These are phyloP conservation scores for Trichocomaceae sp. DNA, from an alignment of 2,329 filamentous ascomycete genomes.

Conservation along the genomic window DNA sequence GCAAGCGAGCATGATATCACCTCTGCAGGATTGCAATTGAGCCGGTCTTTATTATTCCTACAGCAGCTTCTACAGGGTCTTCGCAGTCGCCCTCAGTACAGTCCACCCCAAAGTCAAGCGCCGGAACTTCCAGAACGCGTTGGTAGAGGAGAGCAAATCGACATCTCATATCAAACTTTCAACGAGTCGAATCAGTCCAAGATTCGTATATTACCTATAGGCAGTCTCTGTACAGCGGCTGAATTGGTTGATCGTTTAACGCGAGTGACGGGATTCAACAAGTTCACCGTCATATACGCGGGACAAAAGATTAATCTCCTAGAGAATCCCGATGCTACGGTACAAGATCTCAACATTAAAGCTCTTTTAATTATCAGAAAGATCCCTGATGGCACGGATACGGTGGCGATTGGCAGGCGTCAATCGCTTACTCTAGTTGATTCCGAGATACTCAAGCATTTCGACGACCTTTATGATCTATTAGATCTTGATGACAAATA, in stretches of 20 bases:
- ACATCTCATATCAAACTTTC: constrained; percentile 69
- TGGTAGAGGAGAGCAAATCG: constrained; percentile 57
- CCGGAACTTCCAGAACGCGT: constrained; percentile 51
- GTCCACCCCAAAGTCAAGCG: constrained; percentile 53
- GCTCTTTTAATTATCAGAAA: constrained; percentile 59
- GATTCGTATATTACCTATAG: constrained; percentile 58
- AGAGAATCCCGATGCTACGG: constrained; percentile 53
- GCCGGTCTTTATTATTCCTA: constrained; percentile 62
- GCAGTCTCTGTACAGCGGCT: constrained; percentile 62
- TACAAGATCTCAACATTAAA: constrained; percentile 61
- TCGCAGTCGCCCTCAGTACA: constrained; percentile 50
- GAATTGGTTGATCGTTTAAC: constrained; percentile 63
- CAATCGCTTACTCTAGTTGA: constrained; percentile 60
- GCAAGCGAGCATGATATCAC: constrained; percentile 43
- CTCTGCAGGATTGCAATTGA: constrained; percentile 58
- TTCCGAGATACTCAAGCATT: constrained; percentile 71
- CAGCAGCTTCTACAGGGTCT: constrained; percentile 57
- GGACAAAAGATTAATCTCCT: constrained; percentile 60
- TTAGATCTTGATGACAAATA: constrained; percentile 66
- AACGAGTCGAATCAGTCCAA: constrained; percentile 55
- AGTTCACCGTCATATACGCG: constrained; percentile 65
- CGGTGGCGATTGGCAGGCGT: constrained; percentile 29
- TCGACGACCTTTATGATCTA: constrained; percentile 75
- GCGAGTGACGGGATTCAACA: constrained; percentile 66
- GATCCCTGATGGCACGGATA: constrained; percentile 45